Percentiles rank a stretch among this genome's conserved stretches.
These are phyloP conservation scores for Dipodascus albidus DNA, from an alignment of 805 yeast species.

Conservation along the genomic window DNA sequence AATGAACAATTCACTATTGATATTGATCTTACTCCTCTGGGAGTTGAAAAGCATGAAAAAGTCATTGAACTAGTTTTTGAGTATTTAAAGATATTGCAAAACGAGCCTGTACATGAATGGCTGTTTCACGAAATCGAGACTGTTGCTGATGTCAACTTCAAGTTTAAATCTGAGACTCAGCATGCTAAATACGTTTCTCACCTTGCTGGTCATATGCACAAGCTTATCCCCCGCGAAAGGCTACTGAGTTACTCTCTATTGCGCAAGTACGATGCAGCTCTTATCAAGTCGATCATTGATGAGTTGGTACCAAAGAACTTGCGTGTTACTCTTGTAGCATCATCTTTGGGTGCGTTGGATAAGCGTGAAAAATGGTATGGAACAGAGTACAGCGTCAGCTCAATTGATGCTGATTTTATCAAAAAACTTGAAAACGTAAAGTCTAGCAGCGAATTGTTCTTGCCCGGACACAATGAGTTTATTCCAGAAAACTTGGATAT, in stretches of 20 bases:
- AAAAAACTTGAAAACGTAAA: constrained; percentile 17
- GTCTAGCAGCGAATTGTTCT: constrained; percentile 30
- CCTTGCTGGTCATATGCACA: constrained; percentile 51
- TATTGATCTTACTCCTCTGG: constrained; percentile 65
- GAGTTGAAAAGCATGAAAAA: constrained; percentile 46
- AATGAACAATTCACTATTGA: constrained; percentile 57
- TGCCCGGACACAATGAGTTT: constrained; percentile 70
- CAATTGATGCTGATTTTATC: constrained; percentile 30
- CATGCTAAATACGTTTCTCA: constrained; percentile 65
- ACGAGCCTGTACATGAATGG: constrained; percentile 62
- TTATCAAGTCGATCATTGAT: constrained; percentile 38
- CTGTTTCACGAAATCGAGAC: constrained; percentile 65
- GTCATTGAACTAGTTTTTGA: constrained; percentile 54
- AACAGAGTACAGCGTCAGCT: constrained; percentile 52
- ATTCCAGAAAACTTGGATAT: constrained; percentile 72
- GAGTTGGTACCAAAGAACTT: constrained; percentile 49
- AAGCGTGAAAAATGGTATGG: constrained; percentile 80
- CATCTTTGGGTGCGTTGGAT: constrained; percentile 37
- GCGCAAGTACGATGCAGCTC: constrained; percentile 45
- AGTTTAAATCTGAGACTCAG: constrained; percentile 65
- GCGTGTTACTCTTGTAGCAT: constrained; percentile 44
- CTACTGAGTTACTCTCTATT: constrained; percentile 47
- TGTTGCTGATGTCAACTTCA: constrained; percentile 58
- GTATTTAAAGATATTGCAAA: constrained; percentile 52
- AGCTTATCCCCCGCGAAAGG: constrained; percentile 50